These are phyloP conservation scores for Podaxis rugospora DNA, from an alignment of 768 basidiomycete species.

Conservation along the genomic window DNA sequence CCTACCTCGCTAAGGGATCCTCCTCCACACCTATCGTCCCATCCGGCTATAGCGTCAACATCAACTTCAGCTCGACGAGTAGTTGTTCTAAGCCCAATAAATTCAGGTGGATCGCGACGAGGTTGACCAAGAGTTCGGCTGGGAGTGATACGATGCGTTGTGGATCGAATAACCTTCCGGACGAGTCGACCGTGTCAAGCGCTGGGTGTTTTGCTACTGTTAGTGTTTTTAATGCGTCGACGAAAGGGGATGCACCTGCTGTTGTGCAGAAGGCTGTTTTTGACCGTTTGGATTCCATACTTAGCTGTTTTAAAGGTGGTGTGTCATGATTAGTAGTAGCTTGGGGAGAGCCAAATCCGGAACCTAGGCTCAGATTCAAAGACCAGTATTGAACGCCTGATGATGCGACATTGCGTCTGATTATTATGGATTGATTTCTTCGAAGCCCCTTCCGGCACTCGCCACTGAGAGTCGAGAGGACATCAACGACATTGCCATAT, in stretches of 20 bases:
- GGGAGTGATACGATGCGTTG: conserved; percentile 41
- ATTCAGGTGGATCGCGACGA: conserved; percentile 42
- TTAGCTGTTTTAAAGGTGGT: conserved; percentile 10
- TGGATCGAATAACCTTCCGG: conserved; percentile 36
- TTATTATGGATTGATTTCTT: no score
- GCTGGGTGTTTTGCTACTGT: conserved; percentile 43
- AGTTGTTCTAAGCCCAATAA: conserved; percentile 29
- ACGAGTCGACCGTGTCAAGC: conserved; percentile 35
- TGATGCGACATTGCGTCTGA: no score
- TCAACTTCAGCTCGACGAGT: conserved; percentile 42
- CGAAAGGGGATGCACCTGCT: conserved; percentile 40
- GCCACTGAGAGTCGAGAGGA: no score
- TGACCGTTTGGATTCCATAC: conserved; percentile 28
- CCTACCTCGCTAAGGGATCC: conserved; percentile 19
- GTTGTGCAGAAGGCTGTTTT: conserved; percentile 35
- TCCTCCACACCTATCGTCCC: conserved; percentile 32
- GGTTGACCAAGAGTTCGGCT: conserved; percentile 25
- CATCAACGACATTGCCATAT: no score
- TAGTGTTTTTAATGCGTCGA: conserved; percentile 39
- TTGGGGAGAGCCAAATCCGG: no score
- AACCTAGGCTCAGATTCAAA: no score
- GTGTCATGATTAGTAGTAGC: no score
- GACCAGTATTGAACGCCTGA: no score
- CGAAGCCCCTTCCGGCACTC: no score
- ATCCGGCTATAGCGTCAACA: conserved; percentile 37